phyloP scores from a whole-genome alignment of 2,329 filamentous ascomycete genomes.

The Coniochaeta pulveracea region DNA sequence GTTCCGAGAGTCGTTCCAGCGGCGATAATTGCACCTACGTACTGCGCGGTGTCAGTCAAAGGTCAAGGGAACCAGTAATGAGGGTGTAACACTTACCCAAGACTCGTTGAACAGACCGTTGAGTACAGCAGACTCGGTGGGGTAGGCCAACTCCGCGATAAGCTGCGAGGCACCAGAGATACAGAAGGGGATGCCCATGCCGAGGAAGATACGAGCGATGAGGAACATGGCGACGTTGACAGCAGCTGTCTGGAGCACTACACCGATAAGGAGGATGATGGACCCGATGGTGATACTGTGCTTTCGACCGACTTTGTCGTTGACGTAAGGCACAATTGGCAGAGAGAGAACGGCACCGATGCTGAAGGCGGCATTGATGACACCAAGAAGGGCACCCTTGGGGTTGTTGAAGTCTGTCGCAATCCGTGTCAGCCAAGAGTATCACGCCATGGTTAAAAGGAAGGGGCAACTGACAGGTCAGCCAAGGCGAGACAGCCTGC shows the following conservation, averaged over 20 bases:
- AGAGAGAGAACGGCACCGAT: slow-evolving; percentile 11
- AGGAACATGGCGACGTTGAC: slow-evolving; percentile 29
- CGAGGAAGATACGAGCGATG: slow-evolving; percentile 8
- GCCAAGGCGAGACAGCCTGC: slow-evolving; percentile 26
- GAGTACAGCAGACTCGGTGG: slow-evolving; percentile 7
- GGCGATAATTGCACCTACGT: slow-evolving; percentile 16
- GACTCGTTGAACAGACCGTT: slow-evolving; percentile 7
- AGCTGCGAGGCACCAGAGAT: slow-evolving; percentile 8
- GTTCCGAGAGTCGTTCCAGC: slow-evolving; percentile 14
- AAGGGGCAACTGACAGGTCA: slow-evolving; percentile 18
- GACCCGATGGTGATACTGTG: slow-evolving; percentile 42
- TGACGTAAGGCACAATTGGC: slow-evolving; percentile 9
- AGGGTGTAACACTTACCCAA: slow-evolving; percentile 16
- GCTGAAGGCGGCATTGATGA: slow-evolving; percentile 11
- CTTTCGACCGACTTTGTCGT: slow-evolving; percentile 40
- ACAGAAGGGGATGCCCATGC: slow-evolving; percentile 9
- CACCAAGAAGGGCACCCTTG: slow-evolving; percentile 11
- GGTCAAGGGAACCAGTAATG: no score
- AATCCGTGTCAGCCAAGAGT: background rate
- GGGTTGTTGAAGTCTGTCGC: slow-evolving; percentile 10
- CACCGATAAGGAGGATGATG: slow-evolving; percentile 41
- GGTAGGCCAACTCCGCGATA: slow-evolving; percentile 10
- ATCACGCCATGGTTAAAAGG: background rate
- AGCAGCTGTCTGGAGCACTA: slow-evolving; percentile 38
- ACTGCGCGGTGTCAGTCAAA: slow-evolving; percentile 7